A percentile compares a stretch with the other conserved stretches of the same genome.
Conservation (phyloP, 2,329 filamentous ascomycete genomes). For the Cryphonectria parasitica region DNA sequence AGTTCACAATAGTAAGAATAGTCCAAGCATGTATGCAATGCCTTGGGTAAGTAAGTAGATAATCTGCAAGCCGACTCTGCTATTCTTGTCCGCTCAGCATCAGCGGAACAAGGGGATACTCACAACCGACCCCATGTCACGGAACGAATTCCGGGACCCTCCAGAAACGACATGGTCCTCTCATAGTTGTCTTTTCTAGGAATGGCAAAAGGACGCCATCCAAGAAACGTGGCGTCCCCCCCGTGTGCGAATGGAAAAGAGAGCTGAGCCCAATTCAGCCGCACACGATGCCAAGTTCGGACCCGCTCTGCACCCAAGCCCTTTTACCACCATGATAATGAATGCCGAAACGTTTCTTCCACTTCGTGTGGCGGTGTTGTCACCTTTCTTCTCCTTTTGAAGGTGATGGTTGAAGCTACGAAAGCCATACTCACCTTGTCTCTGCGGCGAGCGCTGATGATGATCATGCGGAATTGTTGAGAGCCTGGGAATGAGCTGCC, state of each 20-base stretch:
- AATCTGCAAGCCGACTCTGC: background rate
- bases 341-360: background rate
- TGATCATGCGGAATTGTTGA: background rate
- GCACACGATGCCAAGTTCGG: background rate
- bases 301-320: background rate
- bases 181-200: background rate
- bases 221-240: slow-evolving; percentile 1
- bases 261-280: background rate
- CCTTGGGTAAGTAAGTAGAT: background rate
- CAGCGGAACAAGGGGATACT: background rate
- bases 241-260: background rate
- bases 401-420: background rate
- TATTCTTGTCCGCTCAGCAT: background rate
- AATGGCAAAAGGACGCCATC: background rate
- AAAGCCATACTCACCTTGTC: background rate
- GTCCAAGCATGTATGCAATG: background rate
- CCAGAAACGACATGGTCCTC: background rate
- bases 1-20: background rate
- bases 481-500: background rate
- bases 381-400: background rate
- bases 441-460: no score
- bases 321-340: background rate
- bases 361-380: background rate
- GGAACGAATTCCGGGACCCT: background rate
- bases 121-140: background rate